Base-by-base conservation (phyloP, 2,329 filamentous ascomycete genomes). In the Trichophyton simii region DNA sequence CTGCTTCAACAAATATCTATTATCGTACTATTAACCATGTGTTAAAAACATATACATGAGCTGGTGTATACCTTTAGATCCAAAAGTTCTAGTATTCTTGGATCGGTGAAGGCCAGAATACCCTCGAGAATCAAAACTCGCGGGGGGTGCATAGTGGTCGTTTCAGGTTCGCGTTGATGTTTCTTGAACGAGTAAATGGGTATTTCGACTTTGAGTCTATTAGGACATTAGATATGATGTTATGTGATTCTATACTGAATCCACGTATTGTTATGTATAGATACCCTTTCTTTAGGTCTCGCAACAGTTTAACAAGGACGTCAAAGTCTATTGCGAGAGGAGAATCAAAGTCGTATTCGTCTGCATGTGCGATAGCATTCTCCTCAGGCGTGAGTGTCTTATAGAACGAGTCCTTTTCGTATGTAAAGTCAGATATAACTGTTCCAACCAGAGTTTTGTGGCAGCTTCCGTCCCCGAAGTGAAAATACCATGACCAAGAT, bases 311-410 rank as follows among this genome's bases (percentile, higher is more conserved):
- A 31, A 96, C 86, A 63, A 99, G 77, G 60, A 88, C 78, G 74
- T 97, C 91, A 73, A 99, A 99, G 73, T 99, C 94, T 69, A 97
- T 89, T 4, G 94, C 91, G 75, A 91, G 85, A 13, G 94, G 94
- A 7, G 91, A 86, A 73, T 99, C 94, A 76, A 99, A 96, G 72
- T 99, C 94, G 74, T 89, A 96, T 71, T 97, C 90, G 71, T 96
- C 96, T 63, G 78, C 78, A 75, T 96, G 96, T 0, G 94, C 94
- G 68, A 84, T 82, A 66, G 79, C 83, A 59, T 89, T 92, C 71
- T 94, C 81, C 70, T 91, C 91, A 1, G 85, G 80, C 18, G 84
- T 87, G 67, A 99, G 78, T 18, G 87, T 87, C 76, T 96, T 97
- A 78, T 99, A 99, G 75, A 96, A 99, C 11, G 92, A 96, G 75